Evolutionary conservation across 306 rosid species (phyloP).

Genomic region (Myrica gale): DNA sequence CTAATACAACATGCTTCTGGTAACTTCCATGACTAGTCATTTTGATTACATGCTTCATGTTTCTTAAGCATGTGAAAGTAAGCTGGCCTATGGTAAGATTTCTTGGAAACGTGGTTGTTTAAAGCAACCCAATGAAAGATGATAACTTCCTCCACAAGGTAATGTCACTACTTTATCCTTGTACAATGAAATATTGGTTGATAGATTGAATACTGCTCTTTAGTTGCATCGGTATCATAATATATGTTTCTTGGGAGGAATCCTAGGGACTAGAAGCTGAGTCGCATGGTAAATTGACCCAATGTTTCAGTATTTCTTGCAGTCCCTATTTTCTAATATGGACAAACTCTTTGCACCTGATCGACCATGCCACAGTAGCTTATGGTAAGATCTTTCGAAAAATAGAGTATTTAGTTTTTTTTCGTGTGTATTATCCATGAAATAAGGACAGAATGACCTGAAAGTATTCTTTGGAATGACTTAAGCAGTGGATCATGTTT

Average conservation of each 20-base stretch:
- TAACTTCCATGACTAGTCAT: no score
- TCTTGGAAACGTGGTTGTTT: no score
- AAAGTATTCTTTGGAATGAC: neutral
- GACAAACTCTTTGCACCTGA: conserved; percentile 83
- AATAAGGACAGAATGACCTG: neutral
- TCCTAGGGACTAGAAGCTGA: conserved; percentile 16
- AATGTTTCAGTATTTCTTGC: conserved; percentile 45
- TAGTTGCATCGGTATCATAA: conserved; percentile 18
- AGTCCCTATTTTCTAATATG: conserved; percentile 78
- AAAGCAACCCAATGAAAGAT: no score
- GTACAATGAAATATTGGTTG: neutral
- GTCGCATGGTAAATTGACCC: conserved; percentile 6
- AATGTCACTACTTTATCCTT: neutral
- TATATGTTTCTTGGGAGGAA: conserved; percentile 14
- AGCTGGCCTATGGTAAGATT: no score
- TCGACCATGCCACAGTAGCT: conserved; percentile 81
- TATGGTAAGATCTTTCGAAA: conserved; percentile 64
- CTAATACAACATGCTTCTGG: no score
- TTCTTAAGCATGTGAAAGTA: no score
- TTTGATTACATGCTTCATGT: no score
- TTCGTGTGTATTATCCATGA: neutral
- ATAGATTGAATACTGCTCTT: conserved; percentile 17
- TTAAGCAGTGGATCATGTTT: no score
- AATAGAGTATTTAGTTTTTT: conserved; percentile 20
- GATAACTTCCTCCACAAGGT: neutral